Evolutionary conservation across 169 alveolate species (phyloP).

Genomic region (Plasmodium malariae): DNA sequence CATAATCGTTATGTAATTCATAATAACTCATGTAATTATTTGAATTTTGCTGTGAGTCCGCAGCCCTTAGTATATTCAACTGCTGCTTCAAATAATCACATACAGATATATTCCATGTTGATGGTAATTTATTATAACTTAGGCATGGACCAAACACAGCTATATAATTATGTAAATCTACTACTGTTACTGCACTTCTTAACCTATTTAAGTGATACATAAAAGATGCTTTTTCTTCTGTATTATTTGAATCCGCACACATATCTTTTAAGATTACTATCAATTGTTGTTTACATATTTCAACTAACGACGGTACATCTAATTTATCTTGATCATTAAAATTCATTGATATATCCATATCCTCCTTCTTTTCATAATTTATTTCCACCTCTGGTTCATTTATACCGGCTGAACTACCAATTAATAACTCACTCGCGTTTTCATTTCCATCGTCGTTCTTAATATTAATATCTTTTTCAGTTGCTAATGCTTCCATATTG

Average conservation of each 20-base stretch:
- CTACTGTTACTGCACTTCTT: conserved; percentile 71
- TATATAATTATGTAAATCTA: conserved; percentile 71
- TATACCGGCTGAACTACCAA: not conserved
- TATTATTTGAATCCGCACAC: conserved; percentile 49
- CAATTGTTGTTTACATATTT: conserved; percentile 68
- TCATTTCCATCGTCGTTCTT: conserved; percentile 43
- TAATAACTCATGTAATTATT: conserved; percentile 20
- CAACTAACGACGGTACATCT: conserved; percentile 71
- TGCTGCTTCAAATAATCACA: conserved; percentile 63
- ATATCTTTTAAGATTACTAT: conserved; percentile 64
- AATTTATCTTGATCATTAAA: conserved; percentile 55
- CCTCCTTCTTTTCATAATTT: conserved; percentile 51
- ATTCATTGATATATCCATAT: conserved; percentile 11
- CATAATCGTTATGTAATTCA: conserved; percentile 55
- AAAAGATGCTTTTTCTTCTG: conserved; percentile 63
- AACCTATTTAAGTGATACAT: conserved; percentile 63
- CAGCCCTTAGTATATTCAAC: conserved; percentile 53
- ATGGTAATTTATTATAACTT: conserved; percentile 68
- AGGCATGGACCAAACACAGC: conserved; percentile 74
- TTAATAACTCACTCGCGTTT: conserved; percentile 12
- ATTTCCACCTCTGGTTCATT: conserved; percentile 13
- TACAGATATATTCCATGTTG: conserved; percentile 73
- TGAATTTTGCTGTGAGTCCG: conserved; percentile 63
- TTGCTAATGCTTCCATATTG: conserved; percentile 51
- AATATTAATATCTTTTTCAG: conserved; percentile 8